Percentiles rank a stretch among this genome's conserved stretches.
Evolutionary conservation across 495 filamentous ascomycete genomes (phyloP).

Genomic region (Hypoxylon crocopeplum): DNA sequence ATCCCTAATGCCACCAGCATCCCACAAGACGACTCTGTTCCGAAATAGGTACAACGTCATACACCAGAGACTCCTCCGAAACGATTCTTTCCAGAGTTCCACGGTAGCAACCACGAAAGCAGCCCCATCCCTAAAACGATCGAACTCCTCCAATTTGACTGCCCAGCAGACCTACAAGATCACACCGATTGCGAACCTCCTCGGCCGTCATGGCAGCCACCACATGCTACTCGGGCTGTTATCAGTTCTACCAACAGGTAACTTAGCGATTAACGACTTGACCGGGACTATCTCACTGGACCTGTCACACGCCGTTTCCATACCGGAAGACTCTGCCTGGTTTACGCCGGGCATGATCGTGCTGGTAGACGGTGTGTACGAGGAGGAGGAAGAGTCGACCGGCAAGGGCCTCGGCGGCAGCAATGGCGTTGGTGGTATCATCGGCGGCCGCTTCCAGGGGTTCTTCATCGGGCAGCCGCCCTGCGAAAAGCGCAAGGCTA

Average conservation of each 20-base stretch:
- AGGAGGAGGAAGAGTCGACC: conserved; percentile 78
- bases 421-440: conserved; percentile 83
- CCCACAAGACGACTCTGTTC: conserved; percentile 84
- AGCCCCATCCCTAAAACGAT: conserved; percentile 55
- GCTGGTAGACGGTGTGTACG: conserved; percentile 90
- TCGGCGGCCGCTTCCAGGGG: conserved; percentile 87
- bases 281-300: conserved; percentile 89
- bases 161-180: conserved; percentile 78
- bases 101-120: conserved; percentile 61
- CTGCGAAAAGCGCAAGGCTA: conserved; percentile 80
- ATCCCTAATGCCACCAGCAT: conserved; percentile 77
- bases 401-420: conserved; percentile 73
- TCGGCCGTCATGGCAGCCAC: conserved; percentile 82
- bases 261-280: conserved; percentile 79
- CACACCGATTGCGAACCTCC: conserved; percentile 90
- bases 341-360: conserved; percentile 95
- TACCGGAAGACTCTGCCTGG: conserved; percentile 87
- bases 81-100: conserved; percentile 89
- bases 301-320: conserved; percentile 76
- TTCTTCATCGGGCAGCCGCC: conserved; percentile 90
- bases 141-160: conserved; percentile 58
- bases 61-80: conserved; percentile 87
- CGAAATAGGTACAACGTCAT: conserved; percentile 88
- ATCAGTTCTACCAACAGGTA: conserved; percentile 80
- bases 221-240: conserved; percentile 90